phyloP scores from a whole-genome alignment of 495 filamentous ascomycete genomes.

The Xylaria venustula region DNA sequence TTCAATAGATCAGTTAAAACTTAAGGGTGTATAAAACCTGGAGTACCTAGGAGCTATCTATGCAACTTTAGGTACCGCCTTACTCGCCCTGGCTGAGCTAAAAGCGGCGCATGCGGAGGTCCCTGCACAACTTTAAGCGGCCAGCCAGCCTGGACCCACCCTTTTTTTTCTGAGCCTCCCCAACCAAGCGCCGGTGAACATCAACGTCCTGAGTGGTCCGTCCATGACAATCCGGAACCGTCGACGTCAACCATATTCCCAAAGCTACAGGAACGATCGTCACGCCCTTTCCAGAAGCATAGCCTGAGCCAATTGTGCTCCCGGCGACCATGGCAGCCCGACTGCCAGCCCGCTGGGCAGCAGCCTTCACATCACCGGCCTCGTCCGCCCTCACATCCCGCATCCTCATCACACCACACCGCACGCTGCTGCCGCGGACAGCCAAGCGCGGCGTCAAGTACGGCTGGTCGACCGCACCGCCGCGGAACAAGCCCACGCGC shows the following conservation, averaged over 20 bases:
- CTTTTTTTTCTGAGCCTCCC: slow-evolving; percentile 27
- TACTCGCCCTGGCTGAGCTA: too few species aligned
- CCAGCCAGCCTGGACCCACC: slow-evolving; percentile 12
- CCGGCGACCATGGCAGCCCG: slow-evolving; percentile 52
- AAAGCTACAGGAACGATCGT: background rate
- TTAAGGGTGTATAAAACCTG: too few species aligned
- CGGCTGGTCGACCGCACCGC: slow-evolving; percentile 51
- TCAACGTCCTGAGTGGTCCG: background rate
- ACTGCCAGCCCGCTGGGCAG: slow-evolving; percentile 49
- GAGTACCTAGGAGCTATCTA: too few species aligned
- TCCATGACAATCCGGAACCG: background rate
- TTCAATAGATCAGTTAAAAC: too few species aligned
- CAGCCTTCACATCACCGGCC: slow-evolving; percentile 19
- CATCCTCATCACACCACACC: slow-evolving; percentile 35
- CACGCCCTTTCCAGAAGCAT: background rate
- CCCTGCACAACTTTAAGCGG: slow-evolving; percentile 2
- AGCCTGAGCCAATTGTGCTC: slow-evolving; percentile 15
- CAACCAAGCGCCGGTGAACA: slow-evolving; percentile 9
- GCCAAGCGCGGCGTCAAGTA: slow-evolving; percentile 50
- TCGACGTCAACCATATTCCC: background rate
- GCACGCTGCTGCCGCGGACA: slow-evolving; percentile 44
- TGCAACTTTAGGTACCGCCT: too few species aligned
- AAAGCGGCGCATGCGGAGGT: background rate
- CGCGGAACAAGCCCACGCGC: slow-evolving; percentile 36
- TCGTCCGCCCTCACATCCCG: slow-evolving; percentile 26